phyloP scores from a whole-genome alignment of 805 yeast species.

The Pachysolen tannophilus region DNA sequence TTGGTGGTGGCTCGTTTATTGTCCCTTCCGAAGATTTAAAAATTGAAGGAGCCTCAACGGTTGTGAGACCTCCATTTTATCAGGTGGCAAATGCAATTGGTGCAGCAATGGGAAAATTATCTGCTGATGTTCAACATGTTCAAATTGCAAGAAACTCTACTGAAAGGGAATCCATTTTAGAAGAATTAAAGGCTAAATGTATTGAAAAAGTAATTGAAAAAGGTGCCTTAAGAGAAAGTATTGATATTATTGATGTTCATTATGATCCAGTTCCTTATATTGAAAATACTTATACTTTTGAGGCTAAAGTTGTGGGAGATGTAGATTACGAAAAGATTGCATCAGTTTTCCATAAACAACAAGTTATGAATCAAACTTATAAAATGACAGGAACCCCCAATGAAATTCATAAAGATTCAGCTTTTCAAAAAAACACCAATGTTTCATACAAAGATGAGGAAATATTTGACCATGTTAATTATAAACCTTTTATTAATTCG shows the following conservation, averaged over 20 bases:
- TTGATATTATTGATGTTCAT: constrained; percentile 17
- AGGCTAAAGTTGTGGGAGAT: constrained; percentile 10
- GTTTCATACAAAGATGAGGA: neutral
- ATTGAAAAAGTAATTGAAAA: constrained; percentile 14
- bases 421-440: constrained; percentile 15
- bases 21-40: constrained; percentile 17
- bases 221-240: constrained; percentile 19
- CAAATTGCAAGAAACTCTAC: constrained; percentile 4
- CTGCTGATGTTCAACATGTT: constrained; percentile 19
- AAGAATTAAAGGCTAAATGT: constrained; percentile 14
- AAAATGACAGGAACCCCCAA: neutral
- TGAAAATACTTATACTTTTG: constrained; percentile 18
- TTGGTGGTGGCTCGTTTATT: constrained; percentile 40
- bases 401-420: constrained; percentile 8
- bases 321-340: constrained; percentile 16
- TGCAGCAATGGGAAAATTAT: constrained; percentile 39
- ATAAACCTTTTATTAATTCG: constrained; percentile 20
- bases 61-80: constrained; percentile 31
- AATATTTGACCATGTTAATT: constrained; percentile 19
- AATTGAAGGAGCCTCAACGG: constrained; percentile 32
- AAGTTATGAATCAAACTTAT: neutral
- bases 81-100: constrained; percentile 44
- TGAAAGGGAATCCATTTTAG: constrained; percentile 13
- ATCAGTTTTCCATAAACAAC: neutral
- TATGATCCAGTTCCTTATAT: constrained; percentile 27